Base-by-base conservation (phyloP, 768 basidiomycete genomes). In the Russula foetens region DNA sequence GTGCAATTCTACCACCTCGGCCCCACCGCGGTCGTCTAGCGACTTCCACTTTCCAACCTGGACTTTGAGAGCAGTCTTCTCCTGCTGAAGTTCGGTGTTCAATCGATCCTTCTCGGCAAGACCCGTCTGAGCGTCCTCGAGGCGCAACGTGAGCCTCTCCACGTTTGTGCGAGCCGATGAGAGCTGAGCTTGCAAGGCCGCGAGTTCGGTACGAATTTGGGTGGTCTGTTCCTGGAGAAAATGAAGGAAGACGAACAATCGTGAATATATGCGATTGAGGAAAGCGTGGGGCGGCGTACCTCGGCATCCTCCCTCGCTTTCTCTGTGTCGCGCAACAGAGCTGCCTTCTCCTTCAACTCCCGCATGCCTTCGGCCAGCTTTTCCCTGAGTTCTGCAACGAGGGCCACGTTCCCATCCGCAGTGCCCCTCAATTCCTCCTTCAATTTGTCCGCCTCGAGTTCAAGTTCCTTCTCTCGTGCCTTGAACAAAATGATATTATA, bases 1-100 rank as follows among this genome's bases (percentile, higher is more conserved):
- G 44, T 83, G 77, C 53, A 79, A 71, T 7, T 72, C 70, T 54
- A 85, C 86, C 9, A 79, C 74, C 33, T 86, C 83, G 19, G 75
- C 79, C 12, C 79, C 83, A 49, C 83, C 86, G 50, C 81, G 83
- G 28, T 74, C 83, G 67, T 90, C 89, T 19, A 88, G 70, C 28
- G 71, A 77, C 67, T 86, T 78, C 86, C 86, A 89, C 67, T 84
- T 82, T 44, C 81, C 80, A 9, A 90, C 73, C 65, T 91, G 88
- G 17, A 79, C 78, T 52, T 80, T 77, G 39, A 89, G 73, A 44
- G 85, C 79, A 5, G 72, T 71, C 50, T 79, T 80, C 11, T 77
- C 76, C 7, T 82, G 80, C 60, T 82, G 80, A 24, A 82, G 76
- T 43, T 88, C 85, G 44, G 81, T 79, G 56, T 84, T 79, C 35